These are phyloP conservation scores for Articulospora tetracladia DNA, from an alignment of 495 filamentous ascomycete species.

Conservation along the genomic window DNA sequence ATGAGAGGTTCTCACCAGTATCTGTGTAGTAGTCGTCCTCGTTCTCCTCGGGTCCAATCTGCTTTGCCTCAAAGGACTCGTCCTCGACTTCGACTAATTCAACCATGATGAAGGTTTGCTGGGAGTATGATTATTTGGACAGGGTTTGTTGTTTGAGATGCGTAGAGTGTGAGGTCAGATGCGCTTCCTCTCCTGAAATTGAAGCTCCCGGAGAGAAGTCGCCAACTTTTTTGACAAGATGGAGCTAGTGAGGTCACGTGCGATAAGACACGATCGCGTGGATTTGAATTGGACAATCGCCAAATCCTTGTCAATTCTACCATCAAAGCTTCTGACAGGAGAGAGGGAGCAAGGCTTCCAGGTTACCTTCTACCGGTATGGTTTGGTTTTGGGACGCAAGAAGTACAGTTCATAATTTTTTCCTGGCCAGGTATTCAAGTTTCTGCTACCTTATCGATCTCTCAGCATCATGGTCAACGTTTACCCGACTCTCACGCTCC, in stretches of 20 bases:
- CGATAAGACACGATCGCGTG: too few species aligned
- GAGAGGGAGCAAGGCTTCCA: too few species aligned
- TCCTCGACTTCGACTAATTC: conserved; percentile 94
- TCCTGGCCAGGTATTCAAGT: too few species aligned
- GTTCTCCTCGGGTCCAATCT: conserved; percentile 66
- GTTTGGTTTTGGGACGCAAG: too few species aligned
- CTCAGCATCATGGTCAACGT: conserved; percentile 1
- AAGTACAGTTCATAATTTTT: too few species aligned
- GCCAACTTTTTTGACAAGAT: conserved; percentile 8
- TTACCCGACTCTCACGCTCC: conserved; percentile 3
- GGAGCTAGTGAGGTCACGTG: conserved; percentile 7
- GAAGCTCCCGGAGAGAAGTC: not conserved
- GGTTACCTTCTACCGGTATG: too few species aligned
- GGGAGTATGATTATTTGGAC: not conserved
- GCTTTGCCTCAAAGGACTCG: conserved; percentile 78
- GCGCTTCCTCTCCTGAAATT: conserved; percentile 1
- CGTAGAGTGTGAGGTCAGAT: not conserved
- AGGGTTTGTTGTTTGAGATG: not conserved
- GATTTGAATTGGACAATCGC: too few species aligned
- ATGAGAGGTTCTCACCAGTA: conserved; percentile 57
- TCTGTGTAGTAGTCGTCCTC: conserved; percentile 88
- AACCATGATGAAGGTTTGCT: conserved; percentile 67
- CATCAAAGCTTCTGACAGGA: too few species aligned
- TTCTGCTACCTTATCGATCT: not conserved
- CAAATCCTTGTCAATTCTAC: too few species aligned